Evolutionary conservation across 352 stramenopile species (phyloP).

Genomic region (Globisporangium apiculatum): DNA sequence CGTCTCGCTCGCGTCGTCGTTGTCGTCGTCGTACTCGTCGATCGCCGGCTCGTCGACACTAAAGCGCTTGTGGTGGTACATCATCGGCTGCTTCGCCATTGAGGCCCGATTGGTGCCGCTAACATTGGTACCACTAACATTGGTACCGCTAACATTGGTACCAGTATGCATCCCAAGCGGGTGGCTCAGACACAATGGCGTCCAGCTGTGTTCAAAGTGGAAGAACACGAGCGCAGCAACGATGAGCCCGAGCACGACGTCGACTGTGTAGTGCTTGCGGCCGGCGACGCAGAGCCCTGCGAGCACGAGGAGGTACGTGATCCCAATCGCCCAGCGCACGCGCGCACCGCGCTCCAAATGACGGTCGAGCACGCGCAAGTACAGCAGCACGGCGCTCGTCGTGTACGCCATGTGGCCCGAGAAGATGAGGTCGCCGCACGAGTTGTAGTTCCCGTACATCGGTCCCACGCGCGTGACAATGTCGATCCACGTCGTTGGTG

Average conservation of each 20-base stretch:
- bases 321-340: constrained; percentile 44
- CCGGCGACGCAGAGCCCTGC: constrained; percentile 50
- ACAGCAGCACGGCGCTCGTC: constrained; percentile 56
- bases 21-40: constrained; percentile 33
- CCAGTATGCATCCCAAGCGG: constrained; percentile 4
- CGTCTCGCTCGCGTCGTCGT: constrained; percentile 7
- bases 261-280: constrained; percentile 76
- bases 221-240: constrained; percentile 70
- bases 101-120: too few relatives aligned
- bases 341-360: constrained; percentile 40
- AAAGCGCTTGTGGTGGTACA: constrained; percentile 35
- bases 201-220: constrained; percentile 74
- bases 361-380: constrained; percentile 54
- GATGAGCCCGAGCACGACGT: constrained; percentile 62
- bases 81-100: too few relatives aligned
- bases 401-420: constrained; percentile 74
- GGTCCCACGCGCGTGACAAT: constrained; percentile 63
- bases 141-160: background rate
- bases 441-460: constrained; percentile 73
- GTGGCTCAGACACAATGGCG: constrained; percentile 36
- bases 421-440: constrained; percentile 72
- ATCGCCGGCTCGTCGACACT: constrained; percentile 44
- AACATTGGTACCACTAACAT: background rate
- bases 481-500: constrained; percentile 61
- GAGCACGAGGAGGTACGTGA: constrained; percentile 43